phyloP scores from a whole-genome alignment of 352 stramenopile species.

The Phytophthora idaei region DNA sequence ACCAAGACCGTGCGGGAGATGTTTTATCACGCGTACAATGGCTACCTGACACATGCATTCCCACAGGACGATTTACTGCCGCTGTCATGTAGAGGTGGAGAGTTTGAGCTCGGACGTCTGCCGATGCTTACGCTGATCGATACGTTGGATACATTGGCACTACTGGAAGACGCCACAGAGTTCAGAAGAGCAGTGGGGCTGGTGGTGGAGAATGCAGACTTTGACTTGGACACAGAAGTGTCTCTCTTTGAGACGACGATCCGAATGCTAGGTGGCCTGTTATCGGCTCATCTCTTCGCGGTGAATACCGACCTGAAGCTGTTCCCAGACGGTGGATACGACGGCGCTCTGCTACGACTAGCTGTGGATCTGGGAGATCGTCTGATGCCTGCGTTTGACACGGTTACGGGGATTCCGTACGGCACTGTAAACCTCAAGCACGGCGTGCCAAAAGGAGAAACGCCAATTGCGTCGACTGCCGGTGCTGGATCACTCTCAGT shows the following conservation, averaged over 20 bases:
- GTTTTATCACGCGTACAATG: constrained; percentile 91
- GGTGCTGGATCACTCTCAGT: constrained; percentile 96
- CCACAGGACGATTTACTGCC: constrained; percentile 82
- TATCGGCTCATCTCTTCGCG: constrained; percentile 90
- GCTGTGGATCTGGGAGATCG: constrained; percentile 95
- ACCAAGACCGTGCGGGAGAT: constrained; percentile 80
- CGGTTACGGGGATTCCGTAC: constrained; percentile 95
- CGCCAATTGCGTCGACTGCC: constrained; percentile 95
- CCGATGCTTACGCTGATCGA: constrained; percentile 92
- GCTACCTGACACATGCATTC: constrained; percentile 85
- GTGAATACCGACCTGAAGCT: constrained; percentile 58
- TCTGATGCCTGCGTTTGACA: constrained; percentile 96
- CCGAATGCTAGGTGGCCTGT: constrained; percentile 88
- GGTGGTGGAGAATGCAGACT: constrained; percentile 62
- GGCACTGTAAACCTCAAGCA: constrained; percentile 96
- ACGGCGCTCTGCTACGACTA: constrained; percentile 92
- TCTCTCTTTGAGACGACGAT: constrained; percentile 96
- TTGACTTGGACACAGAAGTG: constrained; percentile 90
- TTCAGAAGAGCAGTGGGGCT: constrained; percentile 78
- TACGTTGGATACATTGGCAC: constrained; percentile 88
- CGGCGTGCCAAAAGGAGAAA: constrained; percentile 93
- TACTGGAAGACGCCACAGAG: constrained; percentile 79
- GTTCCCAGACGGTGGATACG: constrained; percentile 82
- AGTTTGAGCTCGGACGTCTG: constrained; percentile 82
- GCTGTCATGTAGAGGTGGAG: constrained; percentile 68